phyloP scores from a whole-genome alignment of 192 early-diverging fungal species.

The Backusella australiensis region DNA sequence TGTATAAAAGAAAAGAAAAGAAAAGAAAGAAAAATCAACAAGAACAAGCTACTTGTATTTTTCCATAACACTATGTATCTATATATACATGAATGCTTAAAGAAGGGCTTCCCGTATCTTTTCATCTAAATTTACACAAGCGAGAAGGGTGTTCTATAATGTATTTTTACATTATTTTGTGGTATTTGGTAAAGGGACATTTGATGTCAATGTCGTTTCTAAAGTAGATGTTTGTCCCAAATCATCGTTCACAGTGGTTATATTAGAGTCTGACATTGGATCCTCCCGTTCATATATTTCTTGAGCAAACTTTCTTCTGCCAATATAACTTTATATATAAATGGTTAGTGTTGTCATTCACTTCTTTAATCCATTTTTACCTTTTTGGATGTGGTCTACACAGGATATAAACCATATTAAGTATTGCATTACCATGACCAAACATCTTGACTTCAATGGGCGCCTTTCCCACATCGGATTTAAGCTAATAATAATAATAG shows the following conservation, averaged over 20 bases:
- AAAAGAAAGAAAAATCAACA: no score
- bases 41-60: no score
- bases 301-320: slow-evolving; percentile 10
- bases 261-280: background rate
- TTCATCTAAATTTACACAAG: background rate
- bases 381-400: slow-evolving; percentile 54
- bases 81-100: no score
- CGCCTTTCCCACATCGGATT: slow-evolving; percentile 25
- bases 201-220: background rate
- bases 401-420: slow-evolving; percentile 54
- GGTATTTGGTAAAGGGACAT: background rate
- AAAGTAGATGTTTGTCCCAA: background rate
- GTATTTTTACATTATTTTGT: background rate
- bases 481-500: slow-evolving; percentile 5
- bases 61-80: no score
- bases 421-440: slow-evolving; percentile 43
- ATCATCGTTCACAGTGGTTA: background rate
- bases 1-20: no score
- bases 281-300: background rate
- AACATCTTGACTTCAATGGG: slow-evolving; percentile 42
- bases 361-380: slow-evolving; percentile 16
- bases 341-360: background rate
- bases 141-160: no score
- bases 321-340: slow-evolving; percentile 4
- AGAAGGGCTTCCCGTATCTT: no score